A percentile compares a stretch with the other conserved stretches of the same genome.
These are phyloP conservation scores for Blumeriella jaapii DNA, from an alignment of 2,329 filamentous ascomycete genomes.

Conservation along the genomic window DNA sequence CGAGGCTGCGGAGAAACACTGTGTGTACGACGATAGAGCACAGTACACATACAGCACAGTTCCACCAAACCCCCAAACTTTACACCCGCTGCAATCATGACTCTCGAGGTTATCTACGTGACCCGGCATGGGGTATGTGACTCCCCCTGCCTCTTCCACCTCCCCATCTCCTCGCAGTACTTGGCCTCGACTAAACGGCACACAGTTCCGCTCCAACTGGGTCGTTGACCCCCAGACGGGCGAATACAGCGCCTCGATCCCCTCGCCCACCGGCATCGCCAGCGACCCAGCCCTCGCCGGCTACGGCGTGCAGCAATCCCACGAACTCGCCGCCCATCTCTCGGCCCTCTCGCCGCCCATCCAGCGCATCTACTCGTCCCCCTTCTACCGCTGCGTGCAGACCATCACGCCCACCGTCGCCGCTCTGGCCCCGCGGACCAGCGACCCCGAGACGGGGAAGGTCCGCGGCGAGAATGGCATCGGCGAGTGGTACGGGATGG, in stretches of 20 bases:
- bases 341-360: conserved; percentile 51
- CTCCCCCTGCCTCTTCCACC: conserved; percentile 2
- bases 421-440: conserved; percentile 27
- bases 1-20: no score
- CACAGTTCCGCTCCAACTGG: conserved; percentile 84
- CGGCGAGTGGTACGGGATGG: conserved; percentile 86
- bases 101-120: conserved; percentile 59
- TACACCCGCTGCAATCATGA: conserved; percentile 17
- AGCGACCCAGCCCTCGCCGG: conserved; percentile 80
- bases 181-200: conserved; percentile 1
- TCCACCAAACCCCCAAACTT: no score
- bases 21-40: no score
- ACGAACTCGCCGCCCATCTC: conserved; percentile 61
- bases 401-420: conserved; percentile 62
- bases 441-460: conserved; percentile 23
- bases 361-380: conserved; percentile 69
- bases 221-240: conserved; percentile 72
- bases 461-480: conserved; percentile 47
- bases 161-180: conserved; percentile 6
- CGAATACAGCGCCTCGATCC: conserved; percentile 60
- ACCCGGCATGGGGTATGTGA: conserved; percentile 61
- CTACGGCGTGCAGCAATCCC: conserved; percentile 74
- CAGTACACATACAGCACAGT: no score
- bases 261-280: conserved; percentile 76
- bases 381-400: conserved; percentile 80